Base-by-base conservation (phyloP, 257 asterid species). In the Eustoma russellianum region DNA sequence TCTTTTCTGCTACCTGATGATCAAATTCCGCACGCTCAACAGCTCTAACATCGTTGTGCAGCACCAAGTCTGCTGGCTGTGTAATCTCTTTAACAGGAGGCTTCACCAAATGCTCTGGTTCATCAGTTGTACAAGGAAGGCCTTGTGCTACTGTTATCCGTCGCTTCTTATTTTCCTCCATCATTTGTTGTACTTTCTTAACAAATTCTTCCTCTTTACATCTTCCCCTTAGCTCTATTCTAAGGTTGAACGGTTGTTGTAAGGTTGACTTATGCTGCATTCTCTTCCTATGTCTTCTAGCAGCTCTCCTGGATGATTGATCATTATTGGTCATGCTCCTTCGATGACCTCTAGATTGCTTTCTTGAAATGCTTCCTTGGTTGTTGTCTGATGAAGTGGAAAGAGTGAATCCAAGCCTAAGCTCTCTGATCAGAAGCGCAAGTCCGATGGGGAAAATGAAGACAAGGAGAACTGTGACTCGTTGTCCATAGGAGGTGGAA, bases 111-210 rank as follows among this genome's bases (percentile, higher is more conserved):
- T 79, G 77, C 97, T 85, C 95, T 40, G 99, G 99, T 73, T 92
- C 93, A 48, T 85, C 99, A 17, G 95, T 88, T 55, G 95, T 92
- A 91, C 91, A 85, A 17, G 99, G 99, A 68, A 92, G 95, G 68
- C 95, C 97, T 66, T 83, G 97, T 30, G 99, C 97, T 52, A 88
- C 18, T 50, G 94, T 94, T 74, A 83, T 73, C 74, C 94, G 64
- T 76, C 55, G 66, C 68, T 73, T 92, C 77, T 88, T 91, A 69
- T 88, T 93, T 68, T 85, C 93, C 67, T 83, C 94, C 65, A 66
- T 53, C 83, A 68, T 77, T 50, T 85, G 76, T 60, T 81, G 85
- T 54, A 92, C 69, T 76, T 79, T 88, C 65, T 78, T 85, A 62
- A 74, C 19, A 56, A 88, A 79, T 64, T 85, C 95, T 74, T 88